These are phyloP conservation scores for Paxillus involutus DNA, from an alignment of 768 basidiomycete genomes.

Conservation along the genomic window DNA sequence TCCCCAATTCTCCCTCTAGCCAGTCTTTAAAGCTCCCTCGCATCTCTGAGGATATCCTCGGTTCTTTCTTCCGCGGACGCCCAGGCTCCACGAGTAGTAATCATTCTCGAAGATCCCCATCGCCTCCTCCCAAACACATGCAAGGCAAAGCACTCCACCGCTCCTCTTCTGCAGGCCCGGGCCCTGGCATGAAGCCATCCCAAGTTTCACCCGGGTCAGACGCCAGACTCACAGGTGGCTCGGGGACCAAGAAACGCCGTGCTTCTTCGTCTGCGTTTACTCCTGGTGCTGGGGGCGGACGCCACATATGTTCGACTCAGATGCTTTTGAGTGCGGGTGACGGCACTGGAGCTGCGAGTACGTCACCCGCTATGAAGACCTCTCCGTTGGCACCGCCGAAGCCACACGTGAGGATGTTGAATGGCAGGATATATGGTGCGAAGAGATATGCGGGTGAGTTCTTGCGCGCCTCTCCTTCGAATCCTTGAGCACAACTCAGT, in stretches of 20 bases:
- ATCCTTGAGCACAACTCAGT: background rate
- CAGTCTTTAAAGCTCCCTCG: slow-evolving; percentile 11
- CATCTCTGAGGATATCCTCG: slow-evolving; percentile 30
- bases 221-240: background rate
- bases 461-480: background rate
- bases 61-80: slow-evolving; percentile 30
- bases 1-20: slow-evolving; percentile 13
- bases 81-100: slow-evolving; percentile 12
- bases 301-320: slow-evolving; percentile 19
- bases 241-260: slow-evolving; percentile 16
- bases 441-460: slow-evolving; percentile 28
- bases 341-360: slow-evolving; percentile 2
- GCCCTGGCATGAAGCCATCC: background rate
- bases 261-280: slow-evolving; percentile 20
- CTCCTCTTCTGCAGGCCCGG: slow-evolving; percentile 21
- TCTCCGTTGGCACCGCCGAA: slow-evolving; percentile 7
- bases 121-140: slow-evolving; percentile 14
- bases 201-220: background rate
- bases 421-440: slow-evolving; percentile 81
- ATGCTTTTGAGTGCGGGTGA: background rate
- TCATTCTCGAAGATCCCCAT: slow-evolving; percentile 4
- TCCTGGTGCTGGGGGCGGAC: slow-evolving; percentile 30
- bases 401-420: slow-evolving; percentile 66
- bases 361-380: background rate
- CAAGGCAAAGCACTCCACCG: slow-evolving; percentile 15